A percentile compares a stretch with the other conserved stretches of the same genome.
Evolutionary conservation across 352 stramenopile genomes (phyloP).

Genomic region (Pythium myriotylum): DNA sequence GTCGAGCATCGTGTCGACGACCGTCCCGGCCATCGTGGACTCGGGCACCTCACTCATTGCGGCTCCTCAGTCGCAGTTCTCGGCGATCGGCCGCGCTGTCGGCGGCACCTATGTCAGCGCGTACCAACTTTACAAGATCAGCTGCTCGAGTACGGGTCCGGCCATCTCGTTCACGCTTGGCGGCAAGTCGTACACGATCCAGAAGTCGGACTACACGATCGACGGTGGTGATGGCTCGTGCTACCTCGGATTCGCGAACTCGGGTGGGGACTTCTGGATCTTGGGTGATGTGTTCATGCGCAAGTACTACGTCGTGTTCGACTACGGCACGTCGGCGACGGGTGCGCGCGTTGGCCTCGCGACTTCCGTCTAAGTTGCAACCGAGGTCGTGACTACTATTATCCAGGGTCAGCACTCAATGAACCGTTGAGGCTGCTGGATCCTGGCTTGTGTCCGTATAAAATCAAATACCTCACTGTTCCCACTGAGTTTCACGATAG

Average conservation of each 20-base stretch:
- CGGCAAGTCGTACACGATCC: constrained; percentile 90
- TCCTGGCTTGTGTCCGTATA: no score
- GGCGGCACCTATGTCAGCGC: constrained; percentile 81
- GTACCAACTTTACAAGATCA: constrained; percentile 89
- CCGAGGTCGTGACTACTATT: no score
- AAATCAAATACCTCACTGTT: no score
- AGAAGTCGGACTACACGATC: constrained; percentile 93
- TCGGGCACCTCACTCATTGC: constrained; percentile 95
- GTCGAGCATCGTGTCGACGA: constrained; percentile 26
- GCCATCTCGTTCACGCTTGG: constrained; percentile 93
- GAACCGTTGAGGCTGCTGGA: no score
- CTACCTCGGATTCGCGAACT: constrained; percentile 95
- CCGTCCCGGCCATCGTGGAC: constrained; percentile 92
- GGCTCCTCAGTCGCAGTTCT: constrained; percentile 89
- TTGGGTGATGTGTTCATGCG: constrained; percentile 96
- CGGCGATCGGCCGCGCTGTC: constrained; percentile 78
- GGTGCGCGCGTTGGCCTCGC: constrained; percentile 90
- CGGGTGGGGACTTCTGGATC: constrained; percentile 91
- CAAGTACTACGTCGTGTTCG: constrained; percentile 95
- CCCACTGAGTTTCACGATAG: no score
- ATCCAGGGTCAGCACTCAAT: no score
- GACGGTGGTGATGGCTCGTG: constrained; percentile 83
- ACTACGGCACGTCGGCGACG: constrained; percentile 73
- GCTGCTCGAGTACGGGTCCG: constrained; percentile 86
- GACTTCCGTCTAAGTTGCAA: constrained; percentile 54